These are phyloP conservation scores for Plantago major DNA, from an alignment of 257 asterid genomes.

Conservation along the genomic window DNA sequence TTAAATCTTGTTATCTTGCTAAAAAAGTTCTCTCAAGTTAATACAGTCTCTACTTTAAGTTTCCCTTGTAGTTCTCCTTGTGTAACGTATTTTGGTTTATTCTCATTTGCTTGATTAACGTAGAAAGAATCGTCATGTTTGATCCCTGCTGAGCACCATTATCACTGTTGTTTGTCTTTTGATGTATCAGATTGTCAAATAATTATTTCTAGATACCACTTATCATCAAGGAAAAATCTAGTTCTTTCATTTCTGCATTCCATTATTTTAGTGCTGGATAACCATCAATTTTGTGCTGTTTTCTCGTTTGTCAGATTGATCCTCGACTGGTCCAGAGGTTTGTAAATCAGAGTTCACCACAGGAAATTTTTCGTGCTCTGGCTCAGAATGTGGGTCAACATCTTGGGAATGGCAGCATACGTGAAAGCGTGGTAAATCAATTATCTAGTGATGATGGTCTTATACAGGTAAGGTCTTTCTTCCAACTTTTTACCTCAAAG, in stretches of 20 bases:
- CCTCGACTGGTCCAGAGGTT: conserved; percentile 35
- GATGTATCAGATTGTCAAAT: too few species aligned
- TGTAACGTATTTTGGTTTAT: too few species aligned
- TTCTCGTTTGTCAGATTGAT: conserved; percentile 23
- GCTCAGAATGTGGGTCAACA: conserved; percentile 28
- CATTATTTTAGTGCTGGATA: neutral
- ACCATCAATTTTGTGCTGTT: neutral
- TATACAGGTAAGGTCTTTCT: conserved; percentile 29
- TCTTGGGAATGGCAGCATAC: conserved; percentile 19
- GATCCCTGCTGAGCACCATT: too few species aligned
- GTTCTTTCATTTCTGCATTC: neutral
- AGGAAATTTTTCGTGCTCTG: conserved; percentile 37
- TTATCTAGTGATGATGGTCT: conserved; percentile 38
- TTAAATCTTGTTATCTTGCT: too few species aligned
- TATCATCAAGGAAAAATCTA: neutral
- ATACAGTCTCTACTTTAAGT: too few species aligned
- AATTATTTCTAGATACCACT: too few species aligned
- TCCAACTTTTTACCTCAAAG: neutral
- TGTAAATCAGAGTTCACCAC: conserved; percentile 32
- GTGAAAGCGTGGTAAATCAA: conserved; percentile 27
- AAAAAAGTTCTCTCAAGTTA: too few species aligned
- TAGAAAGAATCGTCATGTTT: too few species aligned
- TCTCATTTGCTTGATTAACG: too few species aligned
- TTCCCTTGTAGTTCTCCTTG: too few species aligned
- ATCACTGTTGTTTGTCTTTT: too few species aligned